Evolutionary conservation across 1,284 basidiomycete genomes (phyloP).

Genomic region (Trichosporon sp.): DNA sequence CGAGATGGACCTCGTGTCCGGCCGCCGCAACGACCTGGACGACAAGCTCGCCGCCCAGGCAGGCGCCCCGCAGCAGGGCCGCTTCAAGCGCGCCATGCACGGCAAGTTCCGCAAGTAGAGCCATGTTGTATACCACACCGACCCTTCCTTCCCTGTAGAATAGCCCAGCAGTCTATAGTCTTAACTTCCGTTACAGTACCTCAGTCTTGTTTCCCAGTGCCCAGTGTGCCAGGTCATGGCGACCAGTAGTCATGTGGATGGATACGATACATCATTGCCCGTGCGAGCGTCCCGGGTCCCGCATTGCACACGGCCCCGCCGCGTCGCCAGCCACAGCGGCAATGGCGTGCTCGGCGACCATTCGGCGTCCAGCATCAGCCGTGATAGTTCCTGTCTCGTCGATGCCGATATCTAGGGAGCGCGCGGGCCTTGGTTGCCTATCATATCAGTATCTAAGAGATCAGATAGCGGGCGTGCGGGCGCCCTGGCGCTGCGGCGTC

Average conservation of each 20-base stretch:
- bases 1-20: constrained; percentile 23
- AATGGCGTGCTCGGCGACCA: not conserved
- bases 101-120: not conserved
- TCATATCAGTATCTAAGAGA: not conserved
- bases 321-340: not conserved
- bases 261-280: not conserved
- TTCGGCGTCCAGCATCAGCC: not conserved
- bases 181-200: not conserved
- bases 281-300: too few species aligned
- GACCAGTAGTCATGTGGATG: not conserved
- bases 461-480: not conserved
- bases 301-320: not conserved
- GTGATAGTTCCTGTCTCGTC: not conserved
- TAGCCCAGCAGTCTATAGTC: not conserved
- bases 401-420: not conserved
- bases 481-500: not conserved
- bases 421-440: not conserved
- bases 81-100: not conserved
- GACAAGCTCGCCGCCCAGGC: not conserved
- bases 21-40: constrained; percentile 20
- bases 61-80: not conserved
- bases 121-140: not conserved
- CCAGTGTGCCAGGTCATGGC: too few species aligned
- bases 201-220: not conserved
- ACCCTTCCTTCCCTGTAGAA: not conserved